phyloP scores from a whole-genome alignment of 805 yeast genomes.

The Wickerhamomyces silvicola region DNA sequence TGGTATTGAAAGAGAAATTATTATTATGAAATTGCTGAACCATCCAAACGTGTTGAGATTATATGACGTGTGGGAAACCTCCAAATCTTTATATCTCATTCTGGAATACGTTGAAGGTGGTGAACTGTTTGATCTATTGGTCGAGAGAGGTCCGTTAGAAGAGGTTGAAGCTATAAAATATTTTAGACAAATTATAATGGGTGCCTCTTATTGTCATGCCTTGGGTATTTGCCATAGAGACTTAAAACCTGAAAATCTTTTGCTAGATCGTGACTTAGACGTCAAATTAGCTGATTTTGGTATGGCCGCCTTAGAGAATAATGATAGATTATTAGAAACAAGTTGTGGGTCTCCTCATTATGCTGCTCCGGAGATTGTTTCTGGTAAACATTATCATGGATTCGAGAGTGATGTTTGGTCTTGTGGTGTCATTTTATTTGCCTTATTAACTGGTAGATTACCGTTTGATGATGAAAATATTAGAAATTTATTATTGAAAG shows the following conservation, averaged over 20 bases:
- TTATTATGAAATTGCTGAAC: constrained; percentile 90
- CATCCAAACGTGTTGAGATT: constrained; percentile 91
- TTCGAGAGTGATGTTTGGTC: constrained; percentile 87
- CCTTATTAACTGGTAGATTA: constrained; percentile 70
- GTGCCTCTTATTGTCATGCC: constrained; percentile 76
- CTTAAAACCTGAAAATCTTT: constrained; percentile 72
- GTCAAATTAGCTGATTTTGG: constrained; percentile 84
- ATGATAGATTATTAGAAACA: constrained; percentile 65
- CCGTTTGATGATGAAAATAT: constrained; percentile 84
- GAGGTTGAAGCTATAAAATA: constrained; percentile 72
- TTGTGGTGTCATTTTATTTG: constrained; percentile 78
- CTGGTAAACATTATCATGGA: constrained; percentile 74
- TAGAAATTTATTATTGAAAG: constrained; percentile 62
- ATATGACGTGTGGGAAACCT: constrained; percentile 97
- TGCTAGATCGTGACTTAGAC: constrained; percentile 58
- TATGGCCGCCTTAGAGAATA: constrained; percentile 80
- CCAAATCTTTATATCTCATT: constrained; percentile 76
- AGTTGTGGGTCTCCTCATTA: constrained; percentile 87
- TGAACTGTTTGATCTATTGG: constrained; percentile 70
- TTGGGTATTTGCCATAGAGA: constrained; percentile 79
- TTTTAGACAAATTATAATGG: constrained; percentile 70
- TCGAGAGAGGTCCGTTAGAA: constrained; percentile 58
- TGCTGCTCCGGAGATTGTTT: constrained; percentile 83
- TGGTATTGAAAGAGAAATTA: constrained; percentile 95
- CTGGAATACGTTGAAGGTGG: constrained; percentile 88